phyloP scores from a whole-genome alignment of 2,329 filamentous ascomycete species.

The Aulographum hederae region DNA sequence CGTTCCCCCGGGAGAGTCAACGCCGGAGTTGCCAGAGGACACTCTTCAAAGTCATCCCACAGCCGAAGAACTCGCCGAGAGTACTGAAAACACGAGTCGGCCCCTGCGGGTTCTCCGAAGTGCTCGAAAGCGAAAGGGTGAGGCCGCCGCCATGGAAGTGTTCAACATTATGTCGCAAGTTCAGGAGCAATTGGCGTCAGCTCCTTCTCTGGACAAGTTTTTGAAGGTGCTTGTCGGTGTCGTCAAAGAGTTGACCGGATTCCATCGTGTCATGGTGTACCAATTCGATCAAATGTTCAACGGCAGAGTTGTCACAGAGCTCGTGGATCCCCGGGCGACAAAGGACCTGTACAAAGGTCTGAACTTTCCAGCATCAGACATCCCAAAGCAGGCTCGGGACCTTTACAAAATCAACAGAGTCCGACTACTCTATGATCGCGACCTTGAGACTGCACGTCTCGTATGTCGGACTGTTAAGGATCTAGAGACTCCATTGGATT shows the following conservation, averaged over 20 bases:
- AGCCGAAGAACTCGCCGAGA: constrained; percentile 53
- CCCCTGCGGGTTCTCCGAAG: constrained; percentile 61
- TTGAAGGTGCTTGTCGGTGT: constrained; percentile 71
- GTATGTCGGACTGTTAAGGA: constrained; percentile 64
- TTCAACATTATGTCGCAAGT: constrained; percentile 88
- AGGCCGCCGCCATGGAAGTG: constrained; percentile 72
- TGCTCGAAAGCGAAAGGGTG: constrained; percentile 55
- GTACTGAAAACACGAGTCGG: constrained; percentile 56
- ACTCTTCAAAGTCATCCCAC: constrained; percentile 59
- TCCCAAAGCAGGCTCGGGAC: constrained; percentile 70
- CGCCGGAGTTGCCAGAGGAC: constrained; percentile 49
- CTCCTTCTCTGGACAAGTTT: constrained; percentile 51
- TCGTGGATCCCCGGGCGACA: constrained; percentile 63
- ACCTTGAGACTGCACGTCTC: constrained; percentile 59
- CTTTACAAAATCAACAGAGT: constrained; percentile 84
- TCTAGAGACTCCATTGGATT: constrained; percentile 56
- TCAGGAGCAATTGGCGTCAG: constrained; percentile 65
- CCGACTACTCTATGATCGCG: constrained; percentile 69
- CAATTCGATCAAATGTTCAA: constrained; percentile 75
- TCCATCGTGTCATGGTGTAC: constrained; percentile 85
- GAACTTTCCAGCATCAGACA: constrained; percentile 77
- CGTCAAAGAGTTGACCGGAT: constrained; percentile 76
- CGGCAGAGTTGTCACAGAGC: constrained; percentile 70
- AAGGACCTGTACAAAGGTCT: constrained; percentile 74
- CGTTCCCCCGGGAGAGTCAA: constrained; percentile 37